Conservation (phyloP, 2,329 filamentous ascomycete species). For the Botryosphaeria dothidea region DNA sequence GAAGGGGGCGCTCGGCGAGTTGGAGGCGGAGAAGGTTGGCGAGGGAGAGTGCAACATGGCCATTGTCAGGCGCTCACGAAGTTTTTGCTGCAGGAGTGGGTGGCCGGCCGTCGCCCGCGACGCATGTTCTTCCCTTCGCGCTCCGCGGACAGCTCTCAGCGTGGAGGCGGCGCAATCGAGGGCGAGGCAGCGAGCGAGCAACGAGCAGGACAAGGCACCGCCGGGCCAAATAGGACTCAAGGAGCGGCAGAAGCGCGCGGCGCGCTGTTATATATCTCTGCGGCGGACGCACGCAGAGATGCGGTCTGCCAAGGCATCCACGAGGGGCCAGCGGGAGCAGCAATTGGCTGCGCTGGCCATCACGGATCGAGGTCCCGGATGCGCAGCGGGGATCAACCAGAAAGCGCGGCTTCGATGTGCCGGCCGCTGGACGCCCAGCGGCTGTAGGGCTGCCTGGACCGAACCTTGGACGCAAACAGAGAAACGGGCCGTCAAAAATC, state of each 20-base stretch:
- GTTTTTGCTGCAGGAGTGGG: constrained; percentile 12
- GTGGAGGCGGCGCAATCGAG: constrained; percentile 1
- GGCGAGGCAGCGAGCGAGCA: constrained; percentile 16
- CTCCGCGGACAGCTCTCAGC: constrained; percentile 2
- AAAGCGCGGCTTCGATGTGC: constrained; percentile 1
- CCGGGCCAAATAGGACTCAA: not conserved
- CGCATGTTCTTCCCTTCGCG: constrained; percentile 17
- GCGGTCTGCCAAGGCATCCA: constrained; percentile 15
- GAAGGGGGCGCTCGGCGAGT: constrained; percentile 37
- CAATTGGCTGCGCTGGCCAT: constrained; percentile 10
- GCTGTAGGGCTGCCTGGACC: constrained; percentile 1
- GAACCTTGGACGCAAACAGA: not conserved
- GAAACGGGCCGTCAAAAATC: constrained; percentile 5
- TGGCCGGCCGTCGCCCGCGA: constrained; percentile 16
- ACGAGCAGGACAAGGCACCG: constrained; percentile 12
- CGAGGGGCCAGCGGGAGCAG: not conserved
- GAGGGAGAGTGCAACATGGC: constrained; percentile 34
- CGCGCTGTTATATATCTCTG: constrained; percentile 6
- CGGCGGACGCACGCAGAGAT: constrained; percentile 1
- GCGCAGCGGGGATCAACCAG: constrained; percentile 9
- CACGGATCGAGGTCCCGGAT: constrained; percentile 1
- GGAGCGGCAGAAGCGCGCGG: not conserved
- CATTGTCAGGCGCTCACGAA: constrained; percentile 14
- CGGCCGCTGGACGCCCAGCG: not conserved
- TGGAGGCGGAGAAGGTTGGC: constrained; percentile 38